These are phyloP conservation scores for Colletotrichum sp. DNA, from an alignment of 2,329 filamentous ascomycete genomes.

Conservation along the genomic window DNA sequence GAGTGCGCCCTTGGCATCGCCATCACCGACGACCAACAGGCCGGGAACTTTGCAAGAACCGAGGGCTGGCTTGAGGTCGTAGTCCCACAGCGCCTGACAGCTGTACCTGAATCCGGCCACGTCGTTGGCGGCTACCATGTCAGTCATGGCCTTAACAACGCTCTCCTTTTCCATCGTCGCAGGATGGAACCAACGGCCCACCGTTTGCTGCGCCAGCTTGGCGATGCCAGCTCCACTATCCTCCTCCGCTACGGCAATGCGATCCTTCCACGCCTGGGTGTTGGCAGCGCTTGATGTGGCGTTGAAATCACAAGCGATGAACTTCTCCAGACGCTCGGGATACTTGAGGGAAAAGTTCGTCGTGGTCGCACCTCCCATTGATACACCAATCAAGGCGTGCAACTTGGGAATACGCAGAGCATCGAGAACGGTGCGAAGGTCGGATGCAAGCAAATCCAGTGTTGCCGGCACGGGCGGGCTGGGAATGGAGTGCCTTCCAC, in stretches of 20 bases:
- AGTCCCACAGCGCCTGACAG: slow-evolving; percentile 74
- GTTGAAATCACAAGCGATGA: slow-evolving; percentile 83
- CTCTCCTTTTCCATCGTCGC: slow-evolving; percentile 50
- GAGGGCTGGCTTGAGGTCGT: slow-evolving; percentile 68
- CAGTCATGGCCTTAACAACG: slow-evolving; percentile 61
- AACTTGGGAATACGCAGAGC: slow-evolving; percentile 72
- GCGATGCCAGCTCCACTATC: slow-evolving; percentile 63
- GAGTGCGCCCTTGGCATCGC: slow-evolving; percentile 73
- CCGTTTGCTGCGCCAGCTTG: slow-evolving; percentile 72
- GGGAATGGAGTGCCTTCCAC: slow-evolving; percentile 65
- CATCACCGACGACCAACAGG: slow-evolving; percentile 74
- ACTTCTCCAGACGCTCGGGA: slow-evolving; percentile 61
- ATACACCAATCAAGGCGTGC: slow-evolving; percentile 75
- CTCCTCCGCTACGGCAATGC: slow-evolving; percentile 69
- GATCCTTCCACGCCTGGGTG: slow-evolving; percentile 79
- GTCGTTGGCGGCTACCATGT: slow-evolving; percentile 73
- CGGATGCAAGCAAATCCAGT: slow-evolving; percentile 70
- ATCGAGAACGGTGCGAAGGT: slow-evolving; percentile 70
- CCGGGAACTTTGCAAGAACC: slow-evolving; percentile 60
- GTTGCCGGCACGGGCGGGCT: slow-evolving; percentile 57
- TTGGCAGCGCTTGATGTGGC: slow-evolving; percentile 74
- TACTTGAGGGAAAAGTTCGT: slow-evolving; percentile 75
- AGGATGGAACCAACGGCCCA: slow-evolving; percentile 80
- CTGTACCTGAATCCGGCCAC: slow-evolving; percentile 72
- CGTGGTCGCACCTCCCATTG: slow-evolving; percentile 80